These are phyloP conservation scores for Tephrocybe sp. DNA, from an alignment of 768 basidiomycete species.

Conservation along the genomic window DNA sequence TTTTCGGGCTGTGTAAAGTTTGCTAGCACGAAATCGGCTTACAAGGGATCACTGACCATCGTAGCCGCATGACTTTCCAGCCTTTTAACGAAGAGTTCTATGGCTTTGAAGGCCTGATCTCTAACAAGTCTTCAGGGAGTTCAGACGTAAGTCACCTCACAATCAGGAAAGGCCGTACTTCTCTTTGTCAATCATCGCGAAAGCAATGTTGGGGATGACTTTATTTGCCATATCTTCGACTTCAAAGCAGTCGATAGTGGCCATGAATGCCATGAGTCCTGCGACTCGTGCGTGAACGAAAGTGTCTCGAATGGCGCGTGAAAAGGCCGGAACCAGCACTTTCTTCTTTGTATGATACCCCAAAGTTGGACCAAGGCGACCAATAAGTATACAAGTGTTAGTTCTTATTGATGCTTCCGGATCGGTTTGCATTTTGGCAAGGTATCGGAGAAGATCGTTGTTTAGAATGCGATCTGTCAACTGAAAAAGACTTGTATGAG, in stretches of 20 bases:
- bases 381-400: conserved; percentile 95
- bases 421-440: conserved; percentile 93
- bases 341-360: conserved; percentile 91
- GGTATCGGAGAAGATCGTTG: conserved; percentile 90
- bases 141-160: background rate
- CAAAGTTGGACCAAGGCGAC: conserved; percentile 82
- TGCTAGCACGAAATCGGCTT: background rate
- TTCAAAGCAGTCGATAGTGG: conserved; percentile 88
- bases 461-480: conserved; percentile 90
- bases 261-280: conserved; percentile 94
- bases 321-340: conserved; percentile 95
- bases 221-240: conserved; percentile 85
- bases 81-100: conserved; percentile 84
- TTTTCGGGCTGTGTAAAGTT: conserved; percentile 36
- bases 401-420: conserved; percentile 94
- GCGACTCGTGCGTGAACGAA: conserved; percentile 95
- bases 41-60: conserved; percentile 55
- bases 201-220: conserved; percentile 84
- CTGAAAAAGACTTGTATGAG: conserved; percentile 36
- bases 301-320: conserved; percentile 82
- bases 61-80: conserved; percentile 75
- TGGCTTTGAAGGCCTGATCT: conserved; percentile 94
- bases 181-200: conserved; percentile 85
- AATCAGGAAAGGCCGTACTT: conserved; percentile 56
- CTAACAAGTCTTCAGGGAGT: conserved; percentile 70